Conservation (phyloP, 768 basidiomycete species). For the Daedaleopsis sinensis region DNA sequence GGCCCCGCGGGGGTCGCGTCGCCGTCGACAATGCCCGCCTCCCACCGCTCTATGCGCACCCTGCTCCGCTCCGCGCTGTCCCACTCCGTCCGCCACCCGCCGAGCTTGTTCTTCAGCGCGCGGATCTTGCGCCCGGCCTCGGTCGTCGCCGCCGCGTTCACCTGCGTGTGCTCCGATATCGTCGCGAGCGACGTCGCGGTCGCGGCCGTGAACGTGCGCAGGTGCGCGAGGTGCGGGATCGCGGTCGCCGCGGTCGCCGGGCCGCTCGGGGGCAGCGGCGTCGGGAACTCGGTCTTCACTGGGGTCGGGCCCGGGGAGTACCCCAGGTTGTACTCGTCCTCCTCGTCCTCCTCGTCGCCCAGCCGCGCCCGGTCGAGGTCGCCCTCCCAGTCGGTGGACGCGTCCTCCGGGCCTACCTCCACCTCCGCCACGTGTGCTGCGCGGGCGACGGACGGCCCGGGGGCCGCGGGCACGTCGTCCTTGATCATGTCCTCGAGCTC, state of each 20-base stretch:
- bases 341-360: constrained; percentile 50
- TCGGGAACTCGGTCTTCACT: constrained; percentile 59
- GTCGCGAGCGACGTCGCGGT: constrained; percentile 74
- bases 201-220: constrained; percentile 75
- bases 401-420: constrained; percentile 35
- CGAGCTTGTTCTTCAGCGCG: constrained; percentile 81
- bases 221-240: constrained; percentile 66
- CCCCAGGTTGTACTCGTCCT: constrained; percentile 44
- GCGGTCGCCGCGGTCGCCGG: constrained; percentile 60
- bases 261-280: constrained; percentile 49
- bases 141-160: constrained; percentile 81
- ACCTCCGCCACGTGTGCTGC: constrained; percentile 18
- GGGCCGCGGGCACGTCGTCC: constrained; percentile 30
- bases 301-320: constrained; percentile 52
- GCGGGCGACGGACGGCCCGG: constrained; percentile 27
- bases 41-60: constrained; percentile 78
- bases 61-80: constrained; percentile 85
- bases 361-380: constrained; percentile 46
- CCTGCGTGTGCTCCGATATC: constrained; percentile 87
- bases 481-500: constrained; percentile 57
- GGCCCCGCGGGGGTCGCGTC: constrained; percentile 30
- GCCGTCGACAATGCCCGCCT: constrained; percentile 57
- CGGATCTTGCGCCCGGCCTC: constrained; percentile 88
- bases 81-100: constrained; percentile 80
- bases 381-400: constrained; percentile 57